Evolutionary conservation across 306 rosid genomes (phyloP), one percentile per base, ranked within the genome.

Genomic region (Acacia acuminata): DNA sequence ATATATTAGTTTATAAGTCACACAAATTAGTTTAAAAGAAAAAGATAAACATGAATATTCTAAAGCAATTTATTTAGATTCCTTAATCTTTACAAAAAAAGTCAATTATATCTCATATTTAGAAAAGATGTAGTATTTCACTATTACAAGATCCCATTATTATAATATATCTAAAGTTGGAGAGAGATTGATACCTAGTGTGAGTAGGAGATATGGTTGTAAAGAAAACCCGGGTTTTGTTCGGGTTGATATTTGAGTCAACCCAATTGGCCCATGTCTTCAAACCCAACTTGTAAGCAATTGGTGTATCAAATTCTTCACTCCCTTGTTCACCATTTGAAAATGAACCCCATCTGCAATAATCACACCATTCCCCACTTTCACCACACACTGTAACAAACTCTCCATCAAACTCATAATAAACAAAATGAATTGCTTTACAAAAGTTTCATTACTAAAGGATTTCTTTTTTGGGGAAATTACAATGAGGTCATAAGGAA

Each of bases 211-310:
- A 96, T 96, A 96, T 93, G 1, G 99, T 91, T 51, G 97, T 93
- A 85, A 96, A 96, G 88, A 96, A 96, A 75, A 94, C 94, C 10
- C 97, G 66, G 4, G 99, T 96, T 53, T 81, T 88, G 82, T 94
- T 96, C 10, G 99, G 96, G 86, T 96, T 76, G 42, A 96, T 44
- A 38, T 87, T 94, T 40, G 96, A 85, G 84, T 96, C 99, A 12
- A 94, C 94, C 99, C 99, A 96, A 65, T 96, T 96, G 17, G 99
- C 98, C 98, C 99, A 96, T 2, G 99, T 96, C 79, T 88, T 96
- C 84, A 96, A 77, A 20, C 90, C 96, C 27, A 96, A 82, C 75
- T 86, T 91, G 87, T 96, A 96, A 71, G 99, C 99, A 73, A 87
- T 70, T 60, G 88, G 43, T 48, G 98, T 90, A 5, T 94, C 99